A percentile compares a stretch with the other conserved stretches of the same genome.
Evolutionary conservation across 2,329 filamentous ascomycete species (phyloP).

Genomic region (Aspergillus flavus): DNA sequence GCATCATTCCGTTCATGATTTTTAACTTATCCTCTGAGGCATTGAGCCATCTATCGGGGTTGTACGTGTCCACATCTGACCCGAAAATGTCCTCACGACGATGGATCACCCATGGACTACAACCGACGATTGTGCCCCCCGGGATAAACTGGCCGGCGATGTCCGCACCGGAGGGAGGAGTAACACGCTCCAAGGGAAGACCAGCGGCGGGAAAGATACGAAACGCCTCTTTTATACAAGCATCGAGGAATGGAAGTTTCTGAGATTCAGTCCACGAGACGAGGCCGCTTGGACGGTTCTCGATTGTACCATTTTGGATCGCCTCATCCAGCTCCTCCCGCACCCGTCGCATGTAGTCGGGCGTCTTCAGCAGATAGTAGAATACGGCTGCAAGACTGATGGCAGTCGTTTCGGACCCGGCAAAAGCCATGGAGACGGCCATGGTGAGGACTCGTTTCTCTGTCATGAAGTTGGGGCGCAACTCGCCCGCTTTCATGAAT

Average conservation of each 20-base stretch:
- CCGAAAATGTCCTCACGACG: conserved; percentile 24
- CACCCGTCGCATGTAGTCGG: conserved; percentile 31
- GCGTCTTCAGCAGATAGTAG: conserved; percentile 71
- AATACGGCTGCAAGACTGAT: conserved; percentile 73
- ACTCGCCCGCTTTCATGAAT: conserved; percentile 30
- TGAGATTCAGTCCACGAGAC: conserved; percentile 28
- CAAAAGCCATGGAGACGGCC: conserved; percentile 51
- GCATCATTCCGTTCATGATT: conserved; percentile 20
- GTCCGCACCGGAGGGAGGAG: conserved; percentile 8
- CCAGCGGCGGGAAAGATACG: conserved; percentile 41
- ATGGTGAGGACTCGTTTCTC: conserved; percentile 32
- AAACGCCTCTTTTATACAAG: conserved; percentile 54
- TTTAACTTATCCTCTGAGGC: conserved; percentile 10
- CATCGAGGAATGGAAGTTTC: conserved; percentile 50
- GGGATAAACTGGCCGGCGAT: conserved; percentile 11
- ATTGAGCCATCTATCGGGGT: conserved; percentile 26
- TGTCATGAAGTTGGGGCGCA: conserved; percentile 31
- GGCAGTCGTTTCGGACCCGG: conserved; percentile 78
- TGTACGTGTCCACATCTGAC: conserved; percentile 21
- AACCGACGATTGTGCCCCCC: conserved; percentile 14
- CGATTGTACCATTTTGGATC: conserved; percentile 7
- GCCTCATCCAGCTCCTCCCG: conserved; percentile 65
- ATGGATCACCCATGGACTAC: conserved; percentile 22
- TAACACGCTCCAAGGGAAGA: conserved; percentile 24
- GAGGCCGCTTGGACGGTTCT: conserved; percentile 3